These are phyloP conservation scores for Colletotrichum euphorbiae DNA, from an alignment of 2,329 filamentous ascomycete species.

Conservation along the genomic window DNA sequence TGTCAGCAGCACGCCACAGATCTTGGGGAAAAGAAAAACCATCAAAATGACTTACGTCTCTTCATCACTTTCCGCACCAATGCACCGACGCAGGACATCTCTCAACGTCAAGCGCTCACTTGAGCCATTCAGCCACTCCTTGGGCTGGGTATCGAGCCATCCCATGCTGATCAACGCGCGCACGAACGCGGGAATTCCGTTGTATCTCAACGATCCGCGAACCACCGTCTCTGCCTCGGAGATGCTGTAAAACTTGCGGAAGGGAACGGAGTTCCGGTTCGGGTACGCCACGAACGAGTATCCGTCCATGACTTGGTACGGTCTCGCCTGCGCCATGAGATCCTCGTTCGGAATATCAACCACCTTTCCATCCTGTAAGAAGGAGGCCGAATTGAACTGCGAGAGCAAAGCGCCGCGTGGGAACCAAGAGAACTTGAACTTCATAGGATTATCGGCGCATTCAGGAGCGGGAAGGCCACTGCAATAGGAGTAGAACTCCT, in stretches of 20 bases:
- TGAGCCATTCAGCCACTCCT: constrained; percentile 75
- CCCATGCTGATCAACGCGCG: constrained; percentile 76
- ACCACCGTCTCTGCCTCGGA: constrained; percentile 77
- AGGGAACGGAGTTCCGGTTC: constrained; percentile 76
- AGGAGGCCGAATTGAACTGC: constrained; percentile 73
- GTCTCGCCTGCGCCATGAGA: constrained; percentile 75
- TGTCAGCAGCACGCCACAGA: neutral
- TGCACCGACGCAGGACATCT: constrained; percentile 73
- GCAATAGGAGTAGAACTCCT: constrained; percentile 74
- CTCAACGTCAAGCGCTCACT: constrained; percentile 82
- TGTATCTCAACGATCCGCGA: constrained; percentile 75
- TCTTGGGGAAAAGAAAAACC: rapidly evolving
- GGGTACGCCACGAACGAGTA: constrained; percentile 79
- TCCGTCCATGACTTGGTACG: constrained; percentile 67
- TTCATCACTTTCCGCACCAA: constrained; percentile 77
- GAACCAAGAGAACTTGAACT: constrained; percentile 77
- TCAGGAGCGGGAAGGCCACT: constrained; percentile 69
- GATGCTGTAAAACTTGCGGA: constrained; percentile 75
- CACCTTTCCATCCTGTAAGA: constrained; percentile 71
- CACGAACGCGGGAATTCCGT: constrained; percentile 77
- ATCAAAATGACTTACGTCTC: constrained; percentile 63
- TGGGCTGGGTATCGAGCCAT: constrained; percentile 59
- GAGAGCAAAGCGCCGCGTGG: constrained; percentile 76
- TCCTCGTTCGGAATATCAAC: constrained; percentile 53
- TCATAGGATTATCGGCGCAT: constrained; percentile 74